phyloP scores from a whole-genome alignment of 2,329 filamentous ascomycete genomes.

The Trematosphaeria pertusa region DNA sequence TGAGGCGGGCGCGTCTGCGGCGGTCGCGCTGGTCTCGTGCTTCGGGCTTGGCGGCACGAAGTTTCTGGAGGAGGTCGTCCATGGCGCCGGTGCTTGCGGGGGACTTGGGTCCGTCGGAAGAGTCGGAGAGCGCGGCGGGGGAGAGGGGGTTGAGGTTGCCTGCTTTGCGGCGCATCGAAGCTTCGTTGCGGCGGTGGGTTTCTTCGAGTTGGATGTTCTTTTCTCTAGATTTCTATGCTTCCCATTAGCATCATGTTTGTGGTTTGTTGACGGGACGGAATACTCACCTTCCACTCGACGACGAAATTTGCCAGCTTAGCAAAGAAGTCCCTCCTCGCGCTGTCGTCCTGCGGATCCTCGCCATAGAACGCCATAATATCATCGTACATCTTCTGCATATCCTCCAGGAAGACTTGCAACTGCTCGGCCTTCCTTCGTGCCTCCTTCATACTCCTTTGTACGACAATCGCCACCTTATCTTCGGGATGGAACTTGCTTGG shows the following conservation, averaged over 20 bases:
- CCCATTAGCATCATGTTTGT: slow-evolving; percentile 9
- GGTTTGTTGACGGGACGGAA: not conserved
- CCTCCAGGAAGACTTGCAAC: slow-evolving; percentile 89
- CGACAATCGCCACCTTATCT: slow-evolving; percentile 89
- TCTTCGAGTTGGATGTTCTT: slow-evolving; percentile 91
- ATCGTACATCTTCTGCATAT: slow-evolving; percentile 89
- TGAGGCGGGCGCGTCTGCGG: slow-evolving; percentile 82
- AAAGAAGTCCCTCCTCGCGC: slow-evolving; percentile 94
- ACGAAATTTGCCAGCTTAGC: slow-evolving; percentile 90
- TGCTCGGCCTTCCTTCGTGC: slow-evolving; percentile 94
- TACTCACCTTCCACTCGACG: slow-evolving; percentile 81
- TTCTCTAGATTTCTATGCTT: slow-evolving; percentile 75
- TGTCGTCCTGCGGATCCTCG: slow-evolving; percentile 90
- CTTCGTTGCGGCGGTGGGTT: slow-evolving; percentile 82
- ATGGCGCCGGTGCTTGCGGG: slow-evolving; percentile 85
- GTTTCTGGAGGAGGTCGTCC: slow-evolving; percentile 93
- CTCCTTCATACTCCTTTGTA: slow-evolving; percentile 95
- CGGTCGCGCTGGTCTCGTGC: slow-evolving; percentile 88
- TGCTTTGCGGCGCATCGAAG: slow-evolving; percentile 85
- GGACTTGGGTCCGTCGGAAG: slow-evolving; percentile 57
- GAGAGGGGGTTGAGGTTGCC: slow-evolving; percentile 60
- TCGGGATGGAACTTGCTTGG: slow-evolving; percentile 98
- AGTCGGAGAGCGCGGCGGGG: slow-evolving; percentile 54
- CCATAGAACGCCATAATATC: slow-evolving; percentile 98
- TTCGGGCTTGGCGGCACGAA: slow-evolving; percentile 91